Evolutionary conservation across 2,329 filamentous ascomycete genomes (phyloP).

Genomic region (Colletotrichum acutatum): DNA sequence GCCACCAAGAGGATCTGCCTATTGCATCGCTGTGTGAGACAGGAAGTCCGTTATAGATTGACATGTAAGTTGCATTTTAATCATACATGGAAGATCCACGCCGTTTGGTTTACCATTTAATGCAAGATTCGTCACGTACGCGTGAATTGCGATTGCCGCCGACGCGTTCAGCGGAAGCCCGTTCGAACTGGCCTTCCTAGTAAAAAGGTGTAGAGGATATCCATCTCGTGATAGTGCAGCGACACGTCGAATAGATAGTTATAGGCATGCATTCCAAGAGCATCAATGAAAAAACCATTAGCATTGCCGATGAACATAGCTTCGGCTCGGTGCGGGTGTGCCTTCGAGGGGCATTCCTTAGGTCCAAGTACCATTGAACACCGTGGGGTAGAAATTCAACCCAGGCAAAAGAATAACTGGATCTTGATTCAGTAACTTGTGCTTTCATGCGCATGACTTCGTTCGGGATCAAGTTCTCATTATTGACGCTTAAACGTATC

Average conservation of each 20-base stretch:
- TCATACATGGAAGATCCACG: slow-evolving; percentile 18
- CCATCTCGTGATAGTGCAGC: background rate
- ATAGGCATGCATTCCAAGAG: background rate
- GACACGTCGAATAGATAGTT: background rate
- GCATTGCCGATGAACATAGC: background rate
- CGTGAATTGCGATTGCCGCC: slow-evolving; percentile 44
- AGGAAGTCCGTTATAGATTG: slow-evolving; percentile 24
- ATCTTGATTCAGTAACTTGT: too few species aligned
- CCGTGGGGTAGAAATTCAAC: slow-evolving; percentile 57
- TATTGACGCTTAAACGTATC: too few species aligned
- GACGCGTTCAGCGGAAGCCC: background rate
- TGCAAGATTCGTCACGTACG: slow-evolving; percentile 46
- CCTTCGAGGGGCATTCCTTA: slow-evolving; percentile 48
- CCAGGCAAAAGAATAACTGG: too few species aligned
- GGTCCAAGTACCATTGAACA: background rate
- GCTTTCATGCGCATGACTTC: too few species aligned
- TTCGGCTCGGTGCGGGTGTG: background rate
- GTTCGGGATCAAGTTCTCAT: too few species aligned
- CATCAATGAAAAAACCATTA: background rate
- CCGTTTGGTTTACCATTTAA: slow-evolving; percentile 42
- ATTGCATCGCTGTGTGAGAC: slow-evolving; percentile 36
- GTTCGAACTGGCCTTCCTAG: background rate
- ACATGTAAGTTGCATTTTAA: background rate
- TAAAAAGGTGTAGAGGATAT: background rate
- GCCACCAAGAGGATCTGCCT: slow-evolving; percentile 43